Percentiles rank a stretch among this genome's conserved stretches.
These are phyloP conservation scores for Wickerhamiella alocasiicola DNA, from an alignment of 805 yeast species.

Conservation along the genomic window DNA sequence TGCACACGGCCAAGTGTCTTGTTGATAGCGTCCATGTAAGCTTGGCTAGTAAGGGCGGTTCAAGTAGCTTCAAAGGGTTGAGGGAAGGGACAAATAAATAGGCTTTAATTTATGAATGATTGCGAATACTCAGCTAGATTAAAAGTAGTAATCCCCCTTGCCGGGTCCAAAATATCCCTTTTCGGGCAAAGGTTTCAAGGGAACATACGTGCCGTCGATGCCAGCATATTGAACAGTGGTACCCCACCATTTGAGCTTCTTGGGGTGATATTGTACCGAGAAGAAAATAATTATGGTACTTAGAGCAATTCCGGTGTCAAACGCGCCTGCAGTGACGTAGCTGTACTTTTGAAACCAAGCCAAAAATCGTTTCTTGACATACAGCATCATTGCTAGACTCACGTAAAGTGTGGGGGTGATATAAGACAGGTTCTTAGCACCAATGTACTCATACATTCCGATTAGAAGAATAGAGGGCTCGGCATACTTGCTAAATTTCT, in stretches of 20 bases:
- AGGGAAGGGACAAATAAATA: too few species aligned
- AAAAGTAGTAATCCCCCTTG: constrained; percentile 15
- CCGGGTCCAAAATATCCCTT: constrained; percentile 25
- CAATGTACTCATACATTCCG: constrained; percentile 11
- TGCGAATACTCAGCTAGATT: too few species aligned
- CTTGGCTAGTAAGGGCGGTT: too few species aligned
- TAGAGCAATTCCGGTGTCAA: constrained; percentile 49
- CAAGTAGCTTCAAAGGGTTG: too few species aligned
- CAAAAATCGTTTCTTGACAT: constrained; percentile 34
- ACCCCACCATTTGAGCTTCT: constrained; percentile 51
- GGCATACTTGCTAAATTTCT: constrained; percentile 28
- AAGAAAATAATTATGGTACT: constrained; percentile 45
- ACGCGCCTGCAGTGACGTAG: constrained; percentile 43
- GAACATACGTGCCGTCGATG: constrained; percentile 13
- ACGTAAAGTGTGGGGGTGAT: constrained; percentile 15
- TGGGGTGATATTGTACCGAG: constrained; percentile 33
- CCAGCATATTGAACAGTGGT: constrained; percentile 25
- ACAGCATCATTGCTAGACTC: constrained; percentile 10
- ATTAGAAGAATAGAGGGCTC: constrained; percentile 33
- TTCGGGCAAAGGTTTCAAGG: constrained; percentile 15
- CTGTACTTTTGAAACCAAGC: constrained; percentile 42
- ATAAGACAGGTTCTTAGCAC: constrained; percentile 20
- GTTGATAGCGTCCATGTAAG: constrained; percentile 17
- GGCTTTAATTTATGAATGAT: too few species aligned
- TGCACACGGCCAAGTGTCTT: constrained; percentile 20